A percentile compares a stretch with the other conserved stretches of the same genome.
Conservation (phyloP, 2,329 filamentous ascomycete species). For the Neonectria coccinea region DNA sequence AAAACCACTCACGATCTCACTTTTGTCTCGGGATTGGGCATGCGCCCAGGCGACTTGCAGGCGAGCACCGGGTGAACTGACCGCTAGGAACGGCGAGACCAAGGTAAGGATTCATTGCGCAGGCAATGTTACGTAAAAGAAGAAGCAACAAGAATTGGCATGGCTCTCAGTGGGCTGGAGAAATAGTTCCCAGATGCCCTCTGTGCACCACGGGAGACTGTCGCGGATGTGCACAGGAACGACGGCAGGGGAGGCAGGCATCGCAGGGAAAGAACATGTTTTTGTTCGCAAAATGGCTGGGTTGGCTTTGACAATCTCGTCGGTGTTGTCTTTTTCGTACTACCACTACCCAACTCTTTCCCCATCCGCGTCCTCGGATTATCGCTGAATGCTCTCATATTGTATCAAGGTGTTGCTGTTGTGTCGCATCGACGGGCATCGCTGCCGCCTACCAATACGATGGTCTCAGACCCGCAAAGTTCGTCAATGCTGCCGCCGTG, state of each 20-base stretch:
- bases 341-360: slow-evolving; percentile 41
- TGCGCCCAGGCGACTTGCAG: slow-evolving; percentile 27
- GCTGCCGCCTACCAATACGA: slow-evolving; percentile 64
- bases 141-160: background rate
- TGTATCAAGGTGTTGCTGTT: slow-evolving; percentile 12
- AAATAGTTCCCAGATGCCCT: background rate
- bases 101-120: background rate
- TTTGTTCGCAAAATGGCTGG: slow-evolving; percentile 28
- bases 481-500: slow-evolving; percentile 59
- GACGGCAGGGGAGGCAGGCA: slow-evolving; percentile 7
- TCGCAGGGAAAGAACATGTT: slow-evolving; percentile 12
- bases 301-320: slow-evolving; percentile 28
- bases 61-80: slow-evolving; percentile 7
- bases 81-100: slow-evolving; percentile 9
- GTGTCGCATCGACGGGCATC: slow-evolving; percentile 1
- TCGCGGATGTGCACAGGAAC: slow-evolving; percentile 12
- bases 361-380: slow-evolving; percentile 23
- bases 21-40: slow-evolving; percentile 24
- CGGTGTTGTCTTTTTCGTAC: slow-evolving; percentile 33
- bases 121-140: slow-evolving; percentile 23
- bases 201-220: background rate
- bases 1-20: slow-evolving; percentile 19
- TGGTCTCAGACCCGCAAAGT: slow-evolving; percentile 70
- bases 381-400: slow-evolving; percentile 25
- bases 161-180: background rate